Evolutionary conservation across 768 basidiomycete species (phyloP), one percentile per base, ranked within the genome.

Genomic region (Kwoniella newhampshirensis): DNA sequence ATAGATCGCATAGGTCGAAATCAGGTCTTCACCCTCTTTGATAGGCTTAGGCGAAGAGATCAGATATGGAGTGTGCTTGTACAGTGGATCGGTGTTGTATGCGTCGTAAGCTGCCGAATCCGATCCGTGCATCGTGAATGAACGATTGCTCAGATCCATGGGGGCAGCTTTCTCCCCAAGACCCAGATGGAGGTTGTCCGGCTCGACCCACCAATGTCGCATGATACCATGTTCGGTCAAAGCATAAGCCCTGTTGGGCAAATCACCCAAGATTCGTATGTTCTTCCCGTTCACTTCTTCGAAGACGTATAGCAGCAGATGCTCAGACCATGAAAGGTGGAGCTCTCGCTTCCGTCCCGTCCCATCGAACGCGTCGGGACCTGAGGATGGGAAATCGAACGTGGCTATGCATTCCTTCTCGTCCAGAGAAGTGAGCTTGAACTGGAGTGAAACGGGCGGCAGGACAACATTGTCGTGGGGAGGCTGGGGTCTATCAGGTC

Each of bases 31-130:
- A 13, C 57, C 57, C 28, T 64, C 50, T 18, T 45, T 43, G 27
- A 43, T 59, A 0, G 66, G 64, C 36, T 52, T 46, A 7, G 65
- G 63, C 11, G 61, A 32, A 36, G 62, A 66, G 36, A 77, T 65
- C 1, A 77, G 60, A 46, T 70, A 74, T 0, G 74, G 74, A 2
- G 70, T 71, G 43, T 75, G 71, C 53, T 77, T 77, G 67, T 77
- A 77, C 12, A 74, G 62, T 49, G 71, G 71, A 47, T 75, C 74
- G 3, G 66, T 60, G 12, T 60, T 46, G 48, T 70, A 71, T 21
- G 71, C 63, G 50, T 73, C 71, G 49, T 75, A 75, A 0, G 47
- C 47, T 4, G 74, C 74, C 3, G 68, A 64, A 47, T 75, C 74
- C 4, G 73, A 63, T 12, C 62, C 67, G 30, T 60, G 62, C 8